Base-by-base conservation (phyloP, 495 filamentous ascomycete genomes). In the Aspergillus ellipticus region DNA sequence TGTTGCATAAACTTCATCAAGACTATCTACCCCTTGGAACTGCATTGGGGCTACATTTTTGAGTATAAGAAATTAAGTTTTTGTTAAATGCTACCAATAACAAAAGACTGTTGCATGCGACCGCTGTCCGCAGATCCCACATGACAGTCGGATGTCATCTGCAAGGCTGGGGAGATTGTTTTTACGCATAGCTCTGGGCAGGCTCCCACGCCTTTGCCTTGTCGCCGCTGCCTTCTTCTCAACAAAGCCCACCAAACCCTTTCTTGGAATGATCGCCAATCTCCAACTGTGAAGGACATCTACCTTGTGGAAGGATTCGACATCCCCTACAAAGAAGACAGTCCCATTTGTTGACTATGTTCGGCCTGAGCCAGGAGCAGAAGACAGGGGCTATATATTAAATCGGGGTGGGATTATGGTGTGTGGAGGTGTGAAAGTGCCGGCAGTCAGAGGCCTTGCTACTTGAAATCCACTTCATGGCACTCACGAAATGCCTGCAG, bases 1-100 rank as follows among this genome's bases (percentile, higher is more conserved):
- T 65, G 42, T 19, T 65, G 62, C 46, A 66, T 57, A 45, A 43
- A 49, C 19, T 66, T 66, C 20, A 63, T 66, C 26, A 51, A 66
- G 28, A n/a, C 60, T 57, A 33, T 33, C 17, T 26, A 42, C 63
- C 26, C 54, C 60, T 4, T 66, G 57, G 33, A 66, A 66, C 41
- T 20, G 63, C 2, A 13, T 61, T 15, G 54, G 63, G 11, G 63
- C 60, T 24, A 41, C 42, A 16, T 57, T 51, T 22, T 42, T 56
- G 11, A 60, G 57, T 11, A 43, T 61, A 10, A 56, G 28, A 54
- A 26, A 60, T 45, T 16, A 42, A 60, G 24, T 51, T 37, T 15
- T 31, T n/a, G 0, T 24, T 4, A 6, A 33, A 56, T 9, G 46
- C 9, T 4, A 13, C n/a, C 5, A 13, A 39, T 15, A 39, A 39